Evolutionary conservation across 192 early-diverging fungal genomes (phyloP).

Genomic region (Glomus cerebriforme): DNA sequence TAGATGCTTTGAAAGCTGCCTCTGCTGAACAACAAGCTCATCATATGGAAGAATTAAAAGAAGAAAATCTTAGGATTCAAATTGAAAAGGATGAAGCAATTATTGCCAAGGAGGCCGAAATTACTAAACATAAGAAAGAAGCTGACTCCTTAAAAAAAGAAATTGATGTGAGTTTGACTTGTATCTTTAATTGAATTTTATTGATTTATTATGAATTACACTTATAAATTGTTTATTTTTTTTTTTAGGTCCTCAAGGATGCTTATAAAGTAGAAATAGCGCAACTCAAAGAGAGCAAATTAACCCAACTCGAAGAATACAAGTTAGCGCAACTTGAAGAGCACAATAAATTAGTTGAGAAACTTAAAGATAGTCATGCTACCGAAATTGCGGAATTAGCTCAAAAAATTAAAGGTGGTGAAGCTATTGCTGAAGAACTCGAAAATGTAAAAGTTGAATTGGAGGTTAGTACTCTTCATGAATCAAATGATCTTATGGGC

Average conservation of each 20-base stretch:
- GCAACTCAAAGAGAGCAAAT: too few species aligned
- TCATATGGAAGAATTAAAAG: slow-evolving; percentile 21
- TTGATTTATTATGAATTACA: background rate
- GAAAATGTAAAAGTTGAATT: background rate
- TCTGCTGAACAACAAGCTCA: background rate
- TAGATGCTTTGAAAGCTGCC: slow-evolving; percentile 11
- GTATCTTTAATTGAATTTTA: background rate
- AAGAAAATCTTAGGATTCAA: slow-evolving; percentile 19
- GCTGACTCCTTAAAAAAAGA: background rate
- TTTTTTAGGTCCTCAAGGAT: background rate
- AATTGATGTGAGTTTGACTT: background rate
- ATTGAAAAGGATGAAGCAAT: slow-evolving; percentile 20
- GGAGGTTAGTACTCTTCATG: slow-evolving; percentile 6
- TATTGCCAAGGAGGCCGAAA: slow-evolving; percentile 14
- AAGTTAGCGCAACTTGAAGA: background rate
- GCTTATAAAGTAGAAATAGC: background rate
- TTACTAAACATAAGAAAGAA: slow-evolving; percentile 3
- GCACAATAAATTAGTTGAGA: background rate
- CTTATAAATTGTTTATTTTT: background rate
- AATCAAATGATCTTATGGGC: background rate
- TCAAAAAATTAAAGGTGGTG: slow-evolving; percentile 7
- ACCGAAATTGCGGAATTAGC: background rate
- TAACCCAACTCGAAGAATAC: background rate
- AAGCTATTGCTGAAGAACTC: slow-evolving; percentile 7
- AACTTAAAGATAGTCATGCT: background rate